A percentile compares a stretch with the other conserved stretches of the same genome.
These are phyloP conservation scores for Lumnitzera racemosa DNA, from an alignment of 345 rosid species.

Conservation along the genomic window DNA sequence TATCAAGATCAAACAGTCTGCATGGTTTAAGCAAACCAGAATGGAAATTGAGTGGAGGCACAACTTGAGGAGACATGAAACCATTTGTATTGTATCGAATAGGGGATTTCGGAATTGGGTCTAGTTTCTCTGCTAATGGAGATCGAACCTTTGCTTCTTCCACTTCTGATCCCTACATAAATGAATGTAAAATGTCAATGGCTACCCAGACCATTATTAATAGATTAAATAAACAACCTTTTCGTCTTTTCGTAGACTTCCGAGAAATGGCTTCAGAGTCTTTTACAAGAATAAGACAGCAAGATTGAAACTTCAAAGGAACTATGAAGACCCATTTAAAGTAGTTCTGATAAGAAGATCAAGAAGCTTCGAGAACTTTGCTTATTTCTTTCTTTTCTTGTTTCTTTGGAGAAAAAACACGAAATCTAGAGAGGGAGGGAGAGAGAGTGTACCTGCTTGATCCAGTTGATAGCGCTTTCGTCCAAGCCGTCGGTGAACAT, in stretches of 20 bases:
- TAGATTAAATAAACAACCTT: no score
- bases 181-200: not conserved
- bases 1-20: constrained; percentile 15
- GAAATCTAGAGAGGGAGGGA: not conserved
- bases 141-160: constrained; percentile 52
- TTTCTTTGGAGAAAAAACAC: not conserved
- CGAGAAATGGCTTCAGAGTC: no score
- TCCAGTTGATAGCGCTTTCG: constrained; percentile 64
- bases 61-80: constrained; percentile 29
- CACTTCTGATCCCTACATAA: constrained; percentile 29
- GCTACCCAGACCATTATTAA: no score
- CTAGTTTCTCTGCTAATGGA: constrained; percentile 53
- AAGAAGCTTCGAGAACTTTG: no score
- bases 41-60: constrained; percentile 58
- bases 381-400: no score
- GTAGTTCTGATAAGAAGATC: not conserved
- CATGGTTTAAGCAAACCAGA: constrained; percentile 44
- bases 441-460: constrained; percentile 41
- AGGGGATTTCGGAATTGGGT: constrained; percentile 41
- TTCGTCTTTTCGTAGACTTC: no score
- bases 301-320: no score
- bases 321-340: not conserved
- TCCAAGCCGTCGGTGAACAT: constrained; percentile 69
- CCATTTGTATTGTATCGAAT: constrained; percentile 19
- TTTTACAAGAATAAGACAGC: no score